Percentiles rank a stretch among this genome's conserved stretches.
Evolutionary conservation across 805 yeast species (phyloP).

Genomic region (Wickerhamiella brachini): DNA sequence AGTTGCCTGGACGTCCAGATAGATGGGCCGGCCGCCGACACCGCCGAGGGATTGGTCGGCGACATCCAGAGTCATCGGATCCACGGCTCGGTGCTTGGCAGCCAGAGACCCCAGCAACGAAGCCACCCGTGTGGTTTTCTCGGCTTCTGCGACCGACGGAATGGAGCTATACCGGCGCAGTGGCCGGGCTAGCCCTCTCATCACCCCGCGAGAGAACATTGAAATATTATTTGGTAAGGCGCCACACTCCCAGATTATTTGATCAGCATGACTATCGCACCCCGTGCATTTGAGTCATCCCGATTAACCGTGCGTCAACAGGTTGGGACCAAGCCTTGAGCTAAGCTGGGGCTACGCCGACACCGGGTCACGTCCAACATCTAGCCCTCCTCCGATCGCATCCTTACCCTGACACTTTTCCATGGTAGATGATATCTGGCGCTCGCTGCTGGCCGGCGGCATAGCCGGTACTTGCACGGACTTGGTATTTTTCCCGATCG

Average conservation of each 20-base stretch:
- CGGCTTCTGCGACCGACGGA: neutral
- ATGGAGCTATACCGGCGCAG: neutral
- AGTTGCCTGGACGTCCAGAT: slow-evolving; percentile 95
- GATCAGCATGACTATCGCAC: neutral
- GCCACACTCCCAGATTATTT: neutral
- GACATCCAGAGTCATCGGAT: slow-evolving; percentile 1
- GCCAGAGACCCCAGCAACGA: slow-evolving; percentile 4
- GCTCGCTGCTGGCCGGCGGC: slow-evolving; percentile 42
- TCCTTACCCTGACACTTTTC: neutral
- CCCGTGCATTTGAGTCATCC: neutral
- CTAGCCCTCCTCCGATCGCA: neutral
- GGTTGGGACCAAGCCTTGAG: no score
- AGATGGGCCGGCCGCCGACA: slow-evolving; percentile 60
- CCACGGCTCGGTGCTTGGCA: slow-evolving; percentile 4
- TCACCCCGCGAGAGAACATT: neutral
- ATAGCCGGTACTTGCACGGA: slow-evolving; percentile 96
- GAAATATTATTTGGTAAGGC: neutral
- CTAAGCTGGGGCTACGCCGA: neutral
- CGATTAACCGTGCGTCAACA: no score
- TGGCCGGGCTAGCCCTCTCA: neutral
- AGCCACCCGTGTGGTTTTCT: neutral
- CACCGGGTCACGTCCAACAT: no score
- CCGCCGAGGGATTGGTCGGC: slow-evolving; percentile 7
- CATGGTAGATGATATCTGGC: slow-evolving; percentile 5
- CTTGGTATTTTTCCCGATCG: slow-evolving; percentile 88